These are phyloP conservation scores for Neofusicoccum sp. DNA, from an alignment of 2,329 filamentous ascomycete species.

Conservation along the genomic window DNA sequence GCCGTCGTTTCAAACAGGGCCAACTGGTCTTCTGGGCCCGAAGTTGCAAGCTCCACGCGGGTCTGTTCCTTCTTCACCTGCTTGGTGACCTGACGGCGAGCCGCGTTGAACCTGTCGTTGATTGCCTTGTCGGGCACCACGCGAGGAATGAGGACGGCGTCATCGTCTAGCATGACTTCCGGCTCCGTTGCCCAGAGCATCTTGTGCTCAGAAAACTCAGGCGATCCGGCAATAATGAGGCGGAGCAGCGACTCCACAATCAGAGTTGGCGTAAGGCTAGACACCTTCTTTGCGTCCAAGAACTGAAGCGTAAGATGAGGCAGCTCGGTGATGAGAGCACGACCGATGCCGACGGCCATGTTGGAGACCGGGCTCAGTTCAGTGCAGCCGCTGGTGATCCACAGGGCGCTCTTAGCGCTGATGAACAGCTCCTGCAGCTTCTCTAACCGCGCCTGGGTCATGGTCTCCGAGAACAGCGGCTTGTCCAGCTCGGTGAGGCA, in stretches of 20 bases:
- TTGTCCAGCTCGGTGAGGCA: neutral
- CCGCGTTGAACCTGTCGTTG: neutral
- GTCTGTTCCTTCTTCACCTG: neutral
- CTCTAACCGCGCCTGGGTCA: neutral
- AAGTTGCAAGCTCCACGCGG: neutral
- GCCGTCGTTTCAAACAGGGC: neutral
- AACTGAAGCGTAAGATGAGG: constrained; percentile 23
- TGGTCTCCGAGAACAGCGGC: neutral
- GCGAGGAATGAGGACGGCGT: neutral
- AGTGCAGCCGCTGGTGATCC: neutral
- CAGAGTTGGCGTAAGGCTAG: neutral
- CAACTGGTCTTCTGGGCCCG: neutral
- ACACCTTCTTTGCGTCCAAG: constrained; percentile 22
- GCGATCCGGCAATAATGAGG: neutral
- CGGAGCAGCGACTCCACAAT: neutral
- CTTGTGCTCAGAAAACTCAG: neutral
- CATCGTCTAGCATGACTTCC: neutral
- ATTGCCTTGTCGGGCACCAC: neutral
- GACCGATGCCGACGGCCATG: constrained; percentile 21
- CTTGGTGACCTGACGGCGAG: neutral
- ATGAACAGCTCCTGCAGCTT: neutral
- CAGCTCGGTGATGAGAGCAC: constrained; percentile 21
- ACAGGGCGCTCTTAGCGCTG: neutral
- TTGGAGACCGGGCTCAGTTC: neutral
- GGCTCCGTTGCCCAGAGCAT: constrained; percentile 5